Evolutionary conservation across 169 alveolate genomes (phyloP).

Genomic region (Plasmodium knowlesi): DNA sequence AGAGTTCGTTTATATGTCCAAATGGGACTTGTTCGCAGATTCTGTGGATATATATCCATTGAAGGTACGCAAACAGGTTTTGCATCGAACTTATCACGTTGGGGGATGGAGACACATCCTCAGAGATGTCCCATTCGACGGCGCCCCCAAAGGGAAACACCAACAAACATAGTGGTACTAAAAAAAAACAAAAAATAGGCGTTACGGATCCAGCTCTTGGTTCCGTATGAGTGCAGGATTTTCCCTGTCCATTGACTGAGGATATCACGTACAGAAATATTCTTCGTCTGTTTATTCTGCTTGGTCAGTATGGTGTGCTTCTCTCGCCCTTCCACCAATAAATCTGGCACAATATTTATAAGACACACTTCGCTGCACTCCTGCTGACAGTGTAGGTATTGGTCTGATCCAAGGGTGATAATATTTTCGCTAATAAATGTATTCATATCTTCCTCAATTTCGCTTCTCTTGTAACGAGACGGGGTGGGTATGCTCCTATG

Average conservation of each 20-base stretch:
- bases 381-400: slow-evolving; percentile 5
- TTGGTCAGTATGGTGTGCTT: not conserved
- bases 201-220: not conserved
- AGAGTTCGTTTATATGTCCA: not conserved
- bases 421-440: slow-evolving; percentile 49
- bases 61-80: not conserved
- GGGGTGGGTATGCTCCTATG: slow-evolving; percentile 42
- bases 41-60: not conserved
- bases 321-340: not conserved
- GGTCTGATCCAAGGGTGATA: not conserved
- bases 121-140: not conserved
- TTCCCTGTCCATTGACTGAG: not conserved
- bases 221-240: not conserved
- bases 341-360: slow-evolving; percentile 8
- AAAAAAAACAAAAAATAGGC: slow-evolving; percentile 18
- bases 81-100: not conserved
- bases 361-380: slow-evolving; percentile 15
- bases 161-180: slow-evolving; percentile 37
- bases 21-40: not conserved
- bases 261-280: not conserved
- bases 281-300: not conserved
- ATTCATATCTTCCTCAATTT: slow-evolving; percentile 50
- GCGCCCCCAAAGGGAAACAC: not conserved
- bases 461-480: slow-evolving; percentile 32
- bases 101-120: not conserved